Percentiles rank a stretch among this genome's conserved stretches.
Conservation (phyloP, 768 basidiomycete genomes). For the Lactarius deliciosus region DNA sequence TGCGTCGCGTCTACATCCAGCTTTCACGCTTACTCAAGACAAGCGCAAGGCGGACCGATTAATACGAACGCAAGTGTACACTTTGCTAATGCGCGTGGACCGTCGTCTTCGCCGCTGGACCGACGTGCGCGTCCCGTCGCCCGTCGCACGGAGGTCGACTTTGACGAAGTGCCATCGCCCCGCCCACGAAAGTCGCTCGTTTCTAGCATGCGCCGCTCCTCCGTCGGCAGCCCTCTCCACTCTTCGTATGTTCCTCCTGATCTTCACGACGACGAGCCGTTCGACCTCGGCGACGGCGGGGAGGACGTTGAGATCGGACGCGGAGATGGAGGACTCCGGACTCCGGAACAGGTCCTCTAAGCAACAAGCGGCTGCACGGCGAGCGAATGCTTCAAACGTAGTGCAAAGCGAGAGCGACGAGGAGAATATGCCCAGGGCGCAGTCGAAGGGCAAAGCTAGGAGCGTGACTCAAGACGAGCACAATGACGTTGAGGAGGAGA, state of each 20-base stretch:
- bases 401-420: conserved; percentile 11
- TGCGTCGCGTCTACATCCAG: conserved; percentile 42
- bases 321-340: conserved; percentile 33
- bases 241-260: conserved; percentile 28
- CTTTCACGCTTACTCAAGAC: not conserved
- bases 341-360: not conserved
- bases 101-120: conserved; percentile 34
- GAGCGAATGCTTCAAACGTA: not conserved
- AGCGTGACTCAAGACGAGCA: conserved; percentile 29
- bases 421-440: not conserved
- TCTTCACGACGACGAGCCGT: conserved; percentile 26
- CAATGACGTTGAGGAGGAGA: conserved; percentile 44
- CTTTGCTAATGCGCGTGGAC: conserved; percentile 34
- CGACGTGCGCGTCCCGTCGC: conserved; percentile 35
- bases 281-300: conserved; percentile 28
- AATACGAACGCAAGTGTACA: conserved; percentile 36
- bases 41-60: conserved; percentile 17
- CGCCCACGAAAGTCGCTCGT: conserved; percentile 32
- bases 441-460: conserved; percentile 39
- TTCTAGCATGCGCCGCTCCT: conserved; percentile 30
- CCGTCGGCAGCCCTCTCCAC: conserved; percentile 24
- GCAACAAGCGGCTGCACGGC: conserved; percentile 12
- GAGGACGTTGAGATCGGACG: conserved; percentile 32
- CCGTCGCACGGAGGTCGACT: conserved; percentile 38
- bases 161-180: conserved; percentile 39